phyloP scores from a whole-genome alignment of 345 rosid species.

The Nasturtium officinale region DNA sequence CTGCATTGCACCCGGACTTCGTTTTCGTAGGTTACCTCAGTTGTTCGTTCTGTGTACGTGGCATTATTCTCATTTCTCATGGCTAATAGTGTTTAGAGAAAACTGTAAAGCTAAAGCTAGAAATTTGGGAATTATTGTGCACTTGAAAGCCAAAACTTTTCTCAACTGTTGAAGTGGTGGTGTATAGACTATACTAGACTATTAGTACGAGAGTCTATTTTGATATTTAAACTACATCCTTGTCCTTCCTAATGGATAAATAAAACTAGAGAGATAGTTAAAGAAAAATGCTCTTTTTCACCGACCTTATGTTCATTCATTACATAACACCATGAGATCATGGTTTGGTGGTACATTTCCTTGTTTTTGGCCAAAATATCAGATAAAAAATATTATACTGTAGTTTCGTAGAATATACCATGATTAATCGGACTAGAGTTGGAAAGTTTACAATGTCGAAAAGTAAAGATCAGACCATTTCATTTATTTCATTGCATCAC shows the following conservation, averaged over 20 bases:
- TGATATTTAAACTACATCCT: neutral
- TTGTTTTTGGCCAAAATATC: neutral
- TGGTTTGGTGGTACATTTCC: conserved; percentile 2
- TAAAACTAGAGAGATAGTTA: neutral
- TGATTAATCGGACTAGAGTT: neutral
- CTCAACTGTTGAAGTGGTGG: neutral
- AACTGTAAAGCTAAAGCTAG: neutral
- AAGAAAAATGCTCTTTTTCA: neutral
- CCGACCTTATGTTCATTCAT: neutral
- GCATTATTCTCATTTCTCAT: conserved; percentile 21
- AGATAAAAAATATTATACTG: neutral
- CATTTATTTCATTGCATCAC: neutral
- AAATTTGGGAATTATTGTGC: neutral
- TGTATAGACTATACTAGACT: neutral
- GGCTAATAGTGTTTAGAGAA: conserved; percentile 6
- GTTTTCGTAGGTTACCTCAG: conserved; percentile 27
- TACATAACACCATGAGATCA: neutral
- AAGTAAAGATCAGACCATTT: neutral
- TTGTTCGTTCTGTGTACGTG: conserved; percentile 22
- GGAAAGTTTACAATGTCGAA: neutral
- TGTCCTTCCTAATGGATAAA: neutral
- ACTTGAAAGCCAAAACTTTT: too few relatives aligned
- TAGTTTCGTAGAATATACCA: neutral
- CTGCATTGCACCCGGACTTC: neutral
- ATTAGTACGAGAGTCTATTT: neutral